Percentiles rank a stretch among this genome's conserved stretches.
Evolutionary conservation across 495 filamentous ascomycete species (phyloP).

Genomic region (Podospora bellae-mahoneyi): DNA sequence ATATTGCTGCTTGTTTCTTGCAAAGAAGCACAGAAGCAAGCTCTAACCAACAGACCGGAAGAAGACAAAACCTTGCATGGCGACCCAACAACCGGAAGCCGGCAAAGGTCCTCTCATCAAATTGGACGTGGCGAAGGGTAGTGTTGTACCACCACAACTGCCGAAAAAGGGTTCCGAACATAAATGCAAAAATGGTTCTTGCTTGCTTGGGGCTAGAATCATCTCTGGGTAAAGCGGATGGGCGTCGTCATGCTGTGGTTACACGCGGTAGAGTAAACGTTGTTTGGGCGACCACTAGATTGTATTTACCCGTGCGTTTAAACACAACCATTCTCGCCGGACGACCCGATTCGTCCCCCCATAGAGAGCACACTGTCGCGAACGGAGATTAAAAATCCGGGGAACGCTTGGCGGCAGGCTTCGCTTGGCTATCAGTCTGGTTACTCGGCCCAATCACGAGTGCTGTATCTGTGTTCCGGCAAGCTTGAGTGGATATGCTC

Average conservation of each 20-base stretch:
- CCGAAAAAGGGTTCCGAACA: conserved; percentile 5
- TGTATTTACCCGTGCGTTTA: conserved; percentile 2
- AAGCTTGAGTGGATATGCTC: conserved; percentile 10
- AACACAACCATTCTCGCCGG: conserved; percentile 19
- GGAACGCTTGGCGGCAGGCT: conserved; percentile 21
- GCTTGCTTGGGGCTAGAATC: not conserved
- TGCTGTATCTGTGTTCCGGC: conserved; percentile 5
- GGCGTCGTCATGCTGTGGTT: conserved; percentile 7
- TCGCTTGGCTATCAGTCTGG: not conserved
- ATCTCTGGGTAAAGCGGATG: conserved; percentile 12
- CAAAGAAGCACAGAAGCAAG: not conserved
- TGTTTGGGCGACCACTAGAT: not conserved
- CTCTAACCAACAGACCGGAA: conserved; percentile 4
- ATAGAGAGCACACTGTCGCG: conserved; percentile 13
- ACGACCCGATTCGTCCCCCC: conserved; percentile 24
- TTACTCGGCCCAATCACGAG: conserved; percentile 10
- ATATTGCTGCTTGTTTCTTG: not conserved
- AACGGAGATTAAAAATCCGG: conserved; percentile 30
- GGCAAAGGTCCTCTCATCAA: not conserved
- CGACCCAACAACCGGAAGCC: conserved; percentile 1
- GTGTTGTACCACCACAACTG: not conserved
- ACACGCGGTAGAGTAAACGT: not conserved
- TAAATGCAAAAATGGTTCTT: conserved; percentile 1
- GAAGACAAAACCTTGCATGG: not conserved
- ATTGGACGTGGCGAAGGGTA: not conserved